Evolutionary conservation across 768 basidiomycete species (phyloP).

Genomic region (Mycena kentingensis): DNA sequence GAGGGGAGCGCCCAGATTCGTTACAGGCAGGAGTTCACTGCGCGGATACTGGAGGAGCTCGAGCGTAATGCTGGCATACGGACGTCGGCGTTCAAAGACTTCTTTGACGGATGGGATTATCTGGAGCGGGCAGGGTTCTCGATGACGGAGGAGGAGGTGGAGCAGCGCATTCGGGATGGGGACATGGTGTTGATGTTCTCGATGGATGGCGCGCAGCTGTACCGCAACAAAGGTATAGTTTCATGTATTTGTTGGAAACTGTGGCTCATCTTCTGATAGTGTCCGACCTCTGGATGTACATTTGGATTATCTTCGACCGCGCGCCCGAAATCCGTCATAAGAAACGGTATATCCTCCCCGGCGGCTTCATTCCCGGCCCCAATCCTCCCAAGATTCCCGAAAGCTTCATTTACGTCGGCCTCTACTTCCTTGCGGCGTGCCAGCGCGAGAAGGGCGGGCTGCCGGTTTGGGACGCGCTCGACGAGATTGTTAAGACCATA

Average conservation of each 20-base stretch:
- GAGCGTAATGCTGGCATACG: background rate
- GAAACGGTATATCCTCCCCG: slow-evolving; percentile 33
- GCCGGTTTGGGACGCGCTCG: slow-evolving; percentile 24
- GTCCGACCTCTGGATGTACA: slow-evolving; percentile 21
- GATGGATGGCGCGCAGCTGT: slow-evolving; percentile 31
- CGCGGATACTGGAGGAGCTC: slow-evolving; percentile 24
- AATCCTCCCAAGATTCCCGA: slow-evolving; percentile 35
- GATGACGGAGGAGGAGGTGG: background rate
- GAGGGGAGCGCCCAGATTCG: slow-evolving; percentile 31
- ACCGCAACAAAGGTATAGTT: slow-evolving; percentile 20
- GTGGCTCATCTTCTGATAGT: background rate
- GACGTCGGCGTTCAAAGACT: slow-evolving; percentile 22
- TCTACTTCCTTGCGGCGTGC: slow-evolving; percentile 30
- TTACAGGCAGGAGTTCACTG: slow-evolving; percentile 28
- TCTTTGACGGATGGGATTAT: slow-evolving; percentile 33
- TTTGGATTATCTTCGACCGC: slow-evolving; percentile 34
- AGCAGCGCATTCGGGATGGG: slow-evolving; percentile 24
- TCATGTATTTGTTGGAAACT: background rate
- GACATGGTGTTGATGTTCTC: slow-evolving; percentile 24
- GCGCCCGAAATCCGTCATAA: slow-evolving; percentile 28
- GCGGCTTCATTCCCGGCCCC: slow-evolving; percentile 32
- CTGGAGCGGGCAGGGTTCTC: slow-evolving; percentile 31
- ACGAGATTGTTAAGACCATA: slow-evolving; percentile 1
- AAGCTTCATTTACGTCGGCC: slow-evolving; percentile 29
- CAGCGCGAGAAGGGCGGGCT: slow-evolving; percentile 17